Percentiles rank a stretch among this genome's conserved stretches.
These are phyloP conservation scores for Coelastrella sp. DNA, from an alignment of 139 green algal genomes.

Conservation along the genomic window DNA sequence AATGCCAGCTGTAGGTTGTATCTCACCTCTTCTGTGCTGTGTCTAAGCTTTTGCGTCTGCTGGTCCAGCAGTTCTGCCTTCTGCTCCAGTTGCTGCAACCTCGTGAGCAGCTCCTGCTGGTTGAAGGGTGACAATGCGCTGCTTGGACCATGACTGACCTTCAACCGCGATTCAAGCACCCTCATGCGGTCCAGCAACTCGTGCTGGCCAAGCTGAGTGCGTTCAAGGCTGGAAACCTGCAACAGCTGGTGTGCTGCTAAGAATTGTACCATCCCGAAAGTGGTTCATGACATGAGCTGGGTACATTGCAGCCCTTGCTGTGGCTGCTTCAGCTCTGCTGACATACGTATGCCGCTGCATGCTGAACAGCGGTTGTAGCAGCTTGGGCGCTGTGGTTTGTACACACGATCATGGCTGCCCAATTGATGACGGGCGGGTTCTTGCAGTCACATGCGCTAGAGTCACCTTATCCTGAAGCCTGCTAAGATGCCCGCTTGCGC, in stretches of 20 bases:
- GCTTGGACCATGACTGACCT: neutral
- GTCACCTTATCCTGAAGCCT: neutral
- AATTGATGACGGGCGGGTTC: too few relatives aligned
- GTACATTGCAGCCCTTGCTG: too few relatives aligned
- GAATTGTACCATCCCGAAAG: neutral
- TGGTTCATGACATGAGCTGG: too few relatives aligned
- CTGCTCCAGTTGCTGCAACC: constrained; percentile 16
- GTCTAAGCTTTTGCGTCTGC: neutral
- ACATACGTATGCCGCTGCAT: too few relatives aligned
- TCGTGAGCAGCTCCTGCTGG: constrained; percentile 42
- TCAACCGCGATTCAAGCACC: constrained; percentile 12
- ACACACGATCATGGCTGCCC: too few relatives aligned
- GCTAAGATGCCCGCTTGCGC: neutral
- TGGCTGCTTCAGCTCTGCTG: too few relatives aligned
- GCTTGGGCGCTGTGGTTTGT: too few relatives aligned
- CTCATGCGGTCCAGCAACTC: constrained; percentile 37
- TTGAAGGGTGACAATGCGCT: constrained; percentile 61
- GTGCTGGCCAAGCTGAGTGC: constrained; percentile 40
- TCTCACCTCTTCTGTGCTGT: constrained; percentile 2
- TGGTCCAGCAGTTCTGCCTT: neutral
- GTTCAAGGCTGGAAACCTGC: constrained; percentile 60
- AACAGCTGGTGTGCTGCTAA: neutral
- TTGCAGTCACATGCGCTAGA: too few relatives aligned
- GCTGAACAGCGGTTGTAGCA: too few relatives aligned
- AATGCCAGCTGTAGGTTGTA: neutral